These are phyloP conservation scores for Trypanosoma scelopori DNA, from an alignment of 208 protist genomes.

Conservation along the genomic window DNA sequence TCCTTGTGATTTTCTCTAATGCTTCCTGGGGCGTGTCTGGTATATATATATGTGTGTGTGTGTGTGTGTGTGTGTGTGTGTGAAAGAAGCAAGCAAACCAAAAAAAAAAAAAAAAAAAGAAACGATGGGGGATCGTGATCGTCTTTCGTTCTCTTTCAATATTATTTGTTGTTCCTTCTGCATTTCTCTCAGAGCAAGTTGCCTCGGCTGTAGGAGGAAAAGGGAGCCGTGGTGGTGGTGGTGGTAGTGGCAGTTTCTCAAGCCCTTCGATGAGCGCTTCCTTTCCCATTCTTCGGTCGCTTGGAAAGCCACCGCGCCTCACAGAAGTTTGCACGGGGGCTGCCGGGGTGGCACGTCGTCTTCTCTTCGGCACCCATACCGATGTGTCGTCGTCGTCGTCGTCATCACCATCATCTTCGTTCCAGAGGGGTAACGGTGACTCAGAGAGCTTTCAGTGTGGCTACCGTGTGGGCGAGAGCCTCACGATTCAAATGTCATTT, in stretches of 20 bases:
- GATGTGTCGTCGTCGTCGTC: neutral
- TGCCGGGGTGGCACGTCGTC: slow-evolving; percentile 4
- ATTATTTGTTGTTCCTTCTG: no score
- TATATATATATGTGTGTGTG: slow-evolving; percentile 1
- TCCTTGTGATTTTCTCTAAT: no score
- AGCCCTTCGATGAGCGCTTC: slow-evolving; percentile 5
- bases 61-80: neutral
- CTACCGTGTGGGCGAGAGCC: slow-evolving; percentile 20
- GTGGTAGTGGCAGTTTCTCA: no score
- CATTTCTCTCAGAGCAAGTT: no score
- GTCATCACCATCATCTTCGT: no score
- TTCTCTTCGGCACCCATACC: slow-evolving; percentile 11
- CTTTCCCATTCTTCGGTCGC: slow-evolving; percentile 28
- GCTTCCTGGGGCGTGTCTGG: no score
- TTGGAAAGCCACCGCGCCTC: slow-evolving; percentile 15
- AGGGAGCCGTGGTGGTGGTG: no score
- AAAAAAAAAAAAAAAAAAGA: no score
- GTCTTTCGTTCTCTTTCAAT: slow-evolving; percentile 2
- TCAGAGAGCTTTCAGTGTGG: slow-evolving; percentile 15
- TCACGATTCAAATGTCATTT: slow-evolving; percentile 35
- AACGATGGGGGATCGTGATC: neutral
- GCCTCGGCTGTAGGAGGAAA: no score
- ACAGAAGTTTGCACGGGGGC: slow-evolving; percentile 9
- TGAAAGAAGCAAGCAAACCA: no score
- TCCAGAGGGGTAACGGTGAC: neutral